Base-by-base conservation (phyloP, 1,284 basidiomycete species). In the Naganishia cerealis region DNA sequence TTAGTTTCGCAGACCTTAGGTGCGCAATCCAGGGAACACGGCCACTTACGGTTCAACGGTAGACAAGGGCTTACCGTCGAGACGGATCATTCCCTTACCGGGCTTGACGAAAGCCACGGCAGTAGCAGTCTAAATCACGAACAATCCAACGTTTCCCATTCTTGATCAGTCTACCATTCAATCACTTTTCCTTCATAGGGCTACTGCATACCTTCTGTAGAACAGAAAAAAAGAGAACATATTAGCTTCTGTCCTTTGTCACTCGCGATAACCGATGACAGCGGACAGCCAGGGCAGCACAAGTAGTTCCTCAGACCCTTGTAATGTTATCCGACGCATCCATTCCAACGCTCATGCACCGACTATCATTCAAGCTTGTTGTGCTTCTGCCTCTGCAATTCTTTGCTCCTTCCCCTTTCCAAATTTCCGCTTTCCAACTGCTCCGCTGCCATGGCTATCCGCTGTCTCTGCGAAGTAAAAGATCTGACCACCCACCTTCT, bases 51-150 rank as follows among this genome's bases (percentile, higher is more conserved):
- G 92, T 83, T 91, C 89, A 76, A 95, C 87, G 78, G 99, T 91
- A 81, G 89, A 87, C 84, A 99, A 92, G 80, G 96, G 96, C 67
- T 91, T 90, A 75, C 95, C 94, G 81, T 99, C 98, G 82, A 99
- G 87, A 80, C 94, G 92, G 83, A 99, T 90, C 79, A 97, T 87
- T 71, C 96, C 96, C 83, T 93, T 93, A 77, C 96, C 96, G 84
- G 96, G 93, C 83, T 90, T 91, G 76, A 92, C 92, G 83, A 94
- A 90, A 71, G 94, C 94, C 80, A 96, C 94, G 71, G 94, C 94
- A 72, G 93, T 96, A 73, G 94, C 93, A 80, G 94, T 96, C 94
- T 94, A 77, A 50, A 54, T 24, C 36, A 40, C 46, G n/a, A 58
- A 39, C 12, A 56, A 56, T 24, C 36, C 42, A 40, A 36, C 9